A percentile compares a stretch with the other conserved stretches of the same genome.
These are phyloP conservation scores for Ustilago bromivora DNA, from an alignment of 1,284 basidiomycete genomes.

Conservation along the genomic window DNA sequence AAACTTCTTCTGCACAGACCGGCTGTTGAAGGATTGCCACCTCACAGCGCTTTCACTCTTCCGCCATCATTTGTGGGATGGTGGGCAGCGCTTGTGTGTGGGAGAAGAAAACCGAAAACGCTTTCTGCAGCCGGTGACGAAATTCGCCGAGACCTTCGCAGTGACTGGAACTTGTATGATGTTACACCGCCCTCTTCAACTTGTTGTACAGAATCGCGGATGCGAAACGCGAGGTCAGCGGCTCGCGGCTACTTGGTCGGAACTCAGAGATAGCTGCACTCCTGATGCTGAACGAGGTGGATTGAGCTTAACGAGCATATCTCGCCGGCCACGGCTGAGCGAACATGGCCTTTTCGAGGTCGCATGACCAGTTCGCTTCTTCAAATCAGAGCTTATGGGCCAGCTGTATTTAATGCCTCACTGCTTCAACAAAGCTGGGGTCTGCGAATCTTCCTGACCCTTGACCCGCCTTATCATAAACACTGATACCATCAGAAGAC, in stretches of 20 bases:
- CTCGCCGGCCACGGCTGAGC: neutral
- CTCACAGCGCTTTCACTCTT: neutral
- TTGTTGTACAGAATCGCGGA: neutral
- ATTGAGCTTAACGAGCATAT: constrained; percentile 12
- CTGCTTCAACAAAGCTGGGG: neutral
- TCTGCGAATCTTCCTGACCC: neutral
- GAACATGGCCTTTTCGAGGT: constrained; percentile 1
- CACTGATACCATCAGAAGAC: neutral
- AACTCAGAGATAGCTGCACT: neutral
- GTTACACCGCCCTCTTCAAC: constrained; percentile 13
- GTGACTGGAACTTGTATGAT: neutral
- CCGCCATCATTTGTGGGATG: neutral
- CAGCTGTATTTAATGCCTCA: constrained; percentile 1
- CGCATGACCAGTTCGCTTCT: constrained; percentile 8
- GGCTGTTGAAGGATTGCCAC: constrained; percentile 9
- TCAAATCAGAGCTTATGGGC: neutral
- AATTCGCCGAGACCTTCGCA: constrained; percentile 32
- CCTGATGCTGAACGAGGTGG: constrained; percentile 21
- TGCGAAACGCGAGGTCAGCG: constrained; percentile 16
- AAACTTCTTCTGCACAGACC: constrained; percentile 31
- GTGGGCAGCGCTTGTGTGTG: constrained; percentile 1
- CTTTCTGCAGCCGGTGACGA: constrained; percentile 2
- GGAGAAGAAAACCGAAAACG: neutral
- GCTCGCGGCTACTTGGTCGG: constrained; percentile 29
- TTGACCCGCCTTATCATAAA: neutral